Conservation (phyloP, 257 asterid species). For the Perilla frutescens region DNA sequence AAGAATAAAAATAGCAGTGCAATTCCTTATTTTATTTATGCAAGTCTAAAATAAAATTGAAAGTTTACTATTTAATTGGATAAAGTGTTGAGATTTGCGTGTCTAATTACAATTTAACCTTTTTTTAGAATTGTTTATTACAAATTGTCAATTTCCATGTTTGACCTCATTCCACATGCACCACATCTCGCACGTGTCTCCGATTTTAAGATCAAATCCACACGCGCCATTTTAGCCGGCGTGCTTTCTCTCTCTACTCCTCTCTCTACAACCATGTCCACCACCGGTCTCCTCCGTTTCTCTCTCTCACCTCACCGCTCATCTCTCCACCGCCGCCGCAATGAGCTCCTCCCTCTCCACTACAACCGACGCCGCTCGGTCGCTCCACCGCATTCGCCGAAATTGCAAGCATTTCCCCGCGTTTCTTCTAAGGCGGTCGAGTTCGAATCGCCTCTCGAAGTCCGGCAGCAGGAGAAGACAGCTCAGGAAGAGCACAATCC, state of each 20-base stretch:
- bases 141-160: slow-evolving; percentile 29
- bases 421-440: slow-evolving; percentile 68
- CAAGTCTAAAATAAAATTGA: too few species aligned
- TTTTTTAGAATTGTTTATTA: not conserved
- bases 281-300: slow-evolving; percentile 67
- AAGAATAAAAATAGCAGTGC: too few species aligned
- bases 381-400: slow-evolving; percentile 39
- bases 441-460: slow-evolving; percentile 37
- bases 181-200: slow-evolving; percentile 53
- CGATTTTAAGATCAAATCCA: slow-evolving; percentile 14
- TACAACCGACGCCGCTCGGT: slow-evolving; percentile 37
- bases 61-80: too few species aligned
- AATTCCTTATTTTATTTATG: too few species aligned
- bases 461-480: slow-evolving; percentile 40
- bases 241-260: slow-evolving; percentile 30
- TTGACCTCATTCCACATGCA: slow-evolving; percentile 39
- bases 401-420: slow-evolving; percentile 35
- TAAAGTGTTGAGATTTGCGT: too few species aligned
- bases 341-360: slow-evolving; percentile 36
- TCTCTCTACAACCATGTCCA: slow-evolving; percentile 47
- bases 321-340: slow-evolving; percentile 41
- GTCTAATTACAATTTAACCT: too few species aligned
- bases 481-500: slow-evolving; percentile 42
- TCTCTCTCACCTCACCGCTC: slow-evolving; percentile 50
- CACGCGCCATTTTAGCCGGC: slow-evolving; percentile 36